Evolutionary conservation across 179 eudicot genomes (phyloP).

Genomic region (Beta corolliflora): DNA sequence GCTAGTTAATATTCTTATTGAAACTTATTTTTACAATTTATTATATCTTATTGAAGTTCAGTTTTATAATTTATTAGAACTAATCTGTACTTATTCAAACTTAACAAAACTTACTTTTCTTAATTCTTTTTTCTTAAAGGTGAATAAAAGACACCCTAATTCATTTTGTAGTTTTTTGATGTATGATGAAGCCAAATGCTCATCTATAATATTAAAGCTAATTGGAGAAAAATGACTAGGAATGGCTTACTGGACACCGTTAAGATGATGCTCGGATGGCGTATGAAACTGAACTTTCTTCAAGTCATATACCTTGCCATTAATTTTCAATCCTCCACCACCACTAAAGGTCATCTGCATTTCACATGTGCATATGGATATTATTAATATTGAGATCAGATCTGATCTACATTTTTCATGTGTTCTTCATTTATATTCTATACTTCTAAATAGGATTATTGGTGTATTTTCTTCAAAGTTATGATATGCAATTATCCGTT

Average conservation of each 20-base stretch:
- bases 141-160: too few species aligned
- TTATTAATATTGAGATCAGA: not conserved
- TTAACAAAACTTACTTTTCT: too few species aligned
- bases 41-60: too few species aligned
- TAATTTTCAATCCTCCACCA: slow-evolving; percentile 38
- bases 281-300: slow-evolving; percentile 69
- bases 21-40: too few species aligned
- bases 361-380: not conserved
- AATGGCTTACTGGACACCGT: slow-evolving; percentile 53
- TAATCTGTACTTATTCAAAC: too few species aligned
- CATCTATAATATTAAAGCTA: not conserved
- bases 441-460: too few species aligned
- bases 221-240: not conserved
- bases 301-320: slow-evolving; percentile 54
- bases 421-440: not conserved
- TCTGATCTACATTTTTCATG: not conserved
- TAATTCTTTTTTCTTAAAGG: too few species aligned
- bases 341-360: slow-evolving; percentile 43
- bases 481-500: too few species aligned
- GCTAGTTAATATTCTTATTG: too few species aligned
- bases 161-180: too few species aligned
- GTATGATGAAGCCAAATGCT: not conserved
- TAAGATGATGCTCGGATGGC: slow-evolving; percentile 76
- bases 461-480: too few species aligned
- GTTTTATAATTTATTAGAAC: too few species aligned